Evolutionary conservation across 2,329 filamentous ascomycete genomes (phyloP).

Genomic region (Trichoderma aggressivum): DNA sequence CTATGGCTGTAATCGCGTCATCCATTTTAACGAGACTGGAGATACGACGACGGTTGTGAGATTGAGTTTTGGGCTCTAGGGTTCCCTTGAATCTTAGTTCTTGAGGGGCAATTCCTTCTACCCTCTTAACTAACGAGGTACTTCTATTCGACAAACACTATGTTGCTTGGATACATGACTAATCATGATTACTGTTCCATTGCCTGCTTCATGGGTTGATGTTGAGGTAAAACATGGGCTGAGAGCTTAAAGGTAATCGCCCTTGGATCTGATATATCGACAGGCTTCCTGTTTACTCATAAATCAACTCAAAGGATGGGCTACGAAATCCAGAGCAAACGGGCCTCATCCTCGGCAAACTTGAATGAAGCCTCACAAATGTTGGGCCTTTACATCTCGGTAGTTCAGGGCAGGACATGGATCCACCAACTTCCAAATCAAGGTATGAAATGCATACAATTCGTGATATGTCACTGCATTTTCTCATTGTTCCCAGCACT

Average conservation of each 20-base stretch:
- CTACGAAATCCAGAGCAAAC: neutral
- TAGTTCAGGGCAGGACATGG: neutral
- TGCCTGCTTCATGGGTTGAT: neutral
- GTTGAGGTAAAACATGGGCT: neutral
- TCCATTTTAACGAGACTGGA: neutral
- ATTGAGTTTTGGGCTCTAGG: neutral
- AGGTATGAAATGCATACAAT: neutral
- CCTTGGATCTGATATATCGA: neutral
- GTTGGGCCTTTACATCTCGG: neutral
- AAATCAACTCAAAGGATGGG: neutral
- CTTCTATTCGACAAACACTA: neutral
- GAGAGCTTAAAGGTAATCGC: neutral
- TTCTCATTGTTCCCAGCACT: neutral
- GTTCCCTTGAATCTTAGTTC: neutral
- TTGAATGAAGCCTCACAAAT: neutral
- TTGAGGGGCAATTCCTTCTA: neutral
- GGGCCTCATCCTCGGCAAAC: neutral
- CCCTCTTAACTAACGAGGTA: neutral
- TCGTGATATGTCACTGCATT: neutral
- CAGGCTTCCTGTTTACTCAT: neutral
- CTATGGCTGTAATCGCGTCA: neutral
- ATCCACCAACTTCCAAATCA: neutral
- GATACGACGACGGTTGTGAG: neutral
- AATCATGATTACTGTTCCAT: neutral
- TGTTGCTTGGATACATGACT: neutral